Evolutionary conservation across 2,329 filamentous ascomycete species (phyloP), one percentile per base, ranked within the genome.

Genomic region (Penicillium sp.): DNA sequence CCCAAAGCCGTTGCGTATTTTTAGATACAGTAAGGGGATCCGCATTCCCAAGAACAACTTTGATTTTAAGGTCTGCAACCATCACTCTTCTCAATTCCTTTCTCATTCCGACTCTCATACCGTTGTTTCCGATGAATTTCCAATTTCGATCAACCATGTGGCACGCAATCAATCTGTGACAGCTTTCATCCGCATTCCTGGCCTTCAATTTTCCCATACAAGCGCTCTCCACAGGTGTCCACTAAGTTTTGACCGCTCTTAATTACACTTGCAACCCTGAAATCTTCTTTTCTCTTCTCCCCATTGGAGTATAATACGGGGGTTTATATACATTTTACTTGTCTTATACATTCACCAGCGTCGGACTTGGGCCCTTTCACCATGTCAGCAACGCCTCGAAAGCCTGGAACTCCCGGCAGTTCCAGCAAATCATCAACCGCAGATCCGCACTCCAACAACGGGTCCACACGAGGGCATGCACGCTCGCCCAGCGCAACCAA

Each of bases 401-500:
- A 78, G 64, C 70, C 76, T 57, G 69, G 66, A 64, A 70, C 65
- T 31, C 66, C 71, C 59, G 67, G 63, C 59, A 65, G 60, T 66
- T 64, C 70, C 62, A 67, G 57, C 66, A 72, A 67, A 62, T 66
- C 69, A 64, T 64, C 69, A 57, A 60, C 60, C 59, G 54, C 69
- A 58, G 66, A 70, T 57, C 62, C 61, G 51, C 61, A 65, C 34
- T 61, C 71, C 39, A 63, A 60, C 50, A 73, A 73, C 56, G 73
- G 74, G 53, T 62, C 72, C 40, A 67, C 68, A 60, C 72, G 74
- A 65, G 69, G 66, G 50, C 68, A 73, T 63, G 66, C 72, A 40
- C 77, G 82, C 24, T 81, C 84, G 47, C 79, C 81, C 31, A 78
- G 81, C 58, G 72, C 79, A 32, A 67, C 75, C 31, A 75, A 78